Evolutionary conservation across 495 filamentous ascomycete species (phyloP).

Genomic region (Penicillium fimorum): DNA sequence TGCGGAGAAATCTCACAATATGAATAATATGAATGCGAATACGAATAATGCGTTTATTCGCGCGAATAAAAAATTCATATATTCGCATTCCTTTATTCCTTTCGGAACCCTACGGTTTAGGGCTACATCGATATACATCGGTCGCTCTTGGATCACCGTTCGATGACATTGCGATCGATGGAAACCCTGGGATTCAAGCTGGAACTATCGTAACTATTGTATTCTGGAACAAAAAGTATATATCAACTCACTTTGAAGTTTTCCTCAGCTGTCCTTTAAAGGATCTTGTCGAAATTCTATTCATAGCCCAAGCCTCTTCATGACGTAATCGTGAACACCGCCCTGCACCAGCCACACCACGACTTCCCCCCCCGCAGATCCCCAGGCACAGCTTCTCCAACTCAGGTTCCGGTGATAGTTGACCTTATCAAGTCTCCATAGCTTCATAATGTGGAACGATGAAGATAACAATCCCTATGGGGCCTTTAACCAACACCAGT

Average conservation of each 20-base stretch:
- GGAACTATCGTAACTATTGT: not conserved
- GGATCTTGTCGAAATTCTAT: not conserved
- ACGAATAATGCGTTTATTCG: too few relatives aligned
- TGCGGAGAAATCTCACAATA: too few relatives aligned
- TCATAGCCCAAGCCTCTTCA: not conserved
- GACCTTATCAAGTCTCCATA: constrained; percentile 21
- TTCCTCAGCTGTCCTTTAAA: not conserved
- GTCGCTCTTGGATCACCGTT: not conserved
- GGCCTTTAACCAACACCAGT: constrained; percentile 81
- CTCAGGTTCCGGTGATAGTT: constrained; percentile 11
- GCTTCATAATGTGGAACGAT: constrained; percentile 65
- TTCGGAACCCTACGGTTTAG: too few relatives aligned
- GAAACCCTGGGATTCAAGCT: not conserved
- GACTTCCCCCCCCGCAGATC: constrained; percentile 31
- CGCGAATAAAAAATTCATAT: too few relatives aligned
- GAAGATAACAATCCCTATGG: constrained; percentile 95
- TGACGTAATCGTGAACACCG: constrained; percentile 16
- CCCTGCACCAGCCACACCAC: constrained; percentile 11
- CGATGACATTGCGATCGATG: not conserved
- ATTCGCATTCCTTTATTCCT: too few relatives aligned
- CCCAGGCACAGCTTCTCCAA: constrained; percentile 23
- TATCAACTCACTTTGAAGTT: not conserved
- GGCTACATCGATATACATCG: not conserved
- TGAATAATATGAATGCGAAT: too few relatives aligned
- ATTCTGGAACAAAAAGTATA: not conserved